Conservation (phyloP, 2,329 filamentous ascomycete genomes). For the Stachybotrys echinatus region DNA sequence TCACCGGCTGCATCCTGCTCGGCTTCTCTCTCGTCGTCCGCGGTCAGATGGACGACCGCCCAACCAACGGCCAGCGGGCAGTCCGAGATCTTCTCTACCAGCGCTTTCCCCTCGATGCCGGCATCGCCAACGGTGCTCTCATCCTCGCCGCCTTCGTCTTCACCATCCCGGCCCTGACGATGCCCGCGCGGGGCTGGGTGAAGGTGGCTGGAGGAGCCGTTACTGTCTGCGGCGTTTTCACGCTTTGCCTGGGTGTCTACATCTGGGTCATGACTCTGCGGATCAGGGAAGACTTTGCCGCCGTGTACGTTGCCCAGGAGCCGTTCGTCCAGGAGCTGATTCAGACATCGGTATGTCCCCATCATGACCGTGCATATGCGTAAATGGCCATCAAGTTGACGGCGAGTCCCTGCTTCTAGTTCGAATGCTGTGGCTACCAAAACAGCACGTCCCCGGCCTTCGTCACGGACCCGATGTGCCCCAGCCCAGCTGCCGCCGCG, state of each 20-base stretch:
- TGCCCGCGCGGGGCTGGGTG: conserved; percentile 63
- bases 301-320: conserved; percentile 56
- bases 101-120: conserved; percentile 55
- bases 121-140: conserved; percentile 66
- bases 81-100: conserved; percentile 48
- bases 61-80: conserved; percentile 40
- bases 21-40: conserved; percentile 50
- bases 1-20: conserved; percentile 48
- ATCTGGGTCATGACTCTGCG: conserved; percentile 71
- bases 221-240: conserved; percentile 57
- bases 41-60: conserved; percentile 35
- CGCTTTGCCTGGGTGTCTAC: conserved; percentile 58
- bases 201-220: conserved; percentile 64
- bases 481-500: conserved; percentile 64
- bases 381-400: not conserved
- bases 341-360: conserved; percentile 56
- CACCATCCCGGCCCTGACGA: conserved; percentile 66
- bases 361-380: not conserved
- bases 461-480: conserved; percentile 61
- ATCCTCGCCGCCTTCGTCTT: conserved; percentile 65
- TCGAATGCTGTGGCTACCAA: conserved; percentile 74
- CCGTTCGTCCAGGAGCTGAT: conserved; percentile 59
- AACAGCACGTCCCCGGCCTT: conserved; percentile 70
- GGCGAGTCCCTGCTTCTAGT: conserved; percentile 44
- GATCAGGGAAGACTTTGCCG: conserved; percentile 56